A percentile compares a stretch with the other conserved stretches of the same genome.
These are phyloP conservation scores for Quercus berberidifolia DNA, from an alignment of 306 rosid species.

Conservation along the genomic window DNA sequence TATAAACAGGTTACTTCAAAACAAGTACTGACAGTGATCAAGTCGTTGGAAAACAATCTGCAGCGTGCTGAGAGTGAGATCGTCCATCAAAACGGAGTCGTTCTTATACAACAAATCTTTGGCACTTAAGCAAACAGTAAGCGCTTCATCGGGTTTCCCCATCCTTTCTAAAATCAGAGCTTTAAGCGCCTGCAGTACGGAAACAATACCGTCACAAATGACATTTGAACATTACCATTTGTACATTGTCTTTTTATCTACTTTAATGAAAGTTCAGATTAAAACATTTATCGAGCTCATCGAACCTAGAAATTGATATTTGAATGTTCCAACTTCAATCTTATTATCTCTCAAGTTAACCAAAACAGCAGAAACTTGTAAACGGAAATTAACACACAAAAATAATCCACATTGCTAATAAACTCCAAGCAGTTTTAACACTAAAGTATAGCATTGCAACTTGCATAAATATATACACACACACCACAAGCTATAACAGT, in stretches of 20 bases:
- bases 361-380: neutral
- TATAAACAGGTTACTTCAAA: conserved; percentile 2
- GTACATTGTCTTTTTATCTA: no score
- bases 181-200: conserved; percentile 68
- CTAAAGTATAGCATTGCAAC: neutral
- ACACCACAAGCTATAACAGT: neutral
- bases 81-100: conserved; percentile 75
- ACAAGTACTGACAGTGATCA: conserved; percentile 62
- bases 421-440: neutral
- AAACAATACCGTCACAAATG: neutral
- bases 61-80: conserved; percentile 91
- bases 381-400: neutral
- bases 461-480: neutral
- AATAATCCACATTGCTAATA: neutral
- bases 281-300: no score
- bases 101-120: conserved; percentile 57
- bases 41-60: conserved; percentile 91
- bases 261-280: no score
- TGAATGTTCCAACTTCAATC: no score
- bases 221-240: no score
- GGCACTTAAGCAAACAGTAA: conserved; percentile 62
- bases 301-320: no score
- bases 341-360: no score
- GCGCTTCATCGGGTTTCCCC: conserved; percentile 85
- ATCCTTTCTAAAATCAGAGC: conserved; percentile 85